A percentile compares a stretch with the other conserved stretches of the same genome.
phyloP scores from a whole-genome alignment of 441 rosid species.

The Populus hybrid region DNA sequence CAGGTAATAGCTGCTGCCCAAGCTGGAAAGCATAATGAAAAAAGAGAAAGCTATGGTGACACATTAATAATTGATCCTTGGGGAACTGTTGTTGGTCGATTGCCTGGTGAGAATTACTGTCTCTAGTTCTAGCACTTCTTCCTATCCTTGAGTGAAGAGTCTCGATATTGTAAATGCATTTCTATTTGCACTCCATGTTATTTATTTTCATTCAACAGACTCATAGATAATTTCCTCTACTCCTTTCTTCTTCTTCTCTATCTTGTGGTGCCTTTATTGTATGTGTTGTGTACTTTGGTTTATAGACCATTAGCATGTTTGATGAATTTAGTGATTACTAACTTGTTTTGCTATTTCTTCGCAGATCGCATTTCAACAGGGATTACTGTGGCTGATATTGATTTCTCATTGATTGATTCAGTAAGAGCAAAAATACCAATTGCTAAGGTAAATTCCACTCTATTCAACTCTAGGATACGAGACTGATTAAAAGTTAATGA shows the following conservation, averaged over 20 bases:
- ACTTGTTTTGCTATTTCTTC: slow-evolving; percentile 9
- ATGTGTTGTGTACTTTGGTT: background rate
- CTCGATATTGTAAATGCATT: background rate
- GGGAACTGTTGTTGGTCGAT: slow-evolving; percentile 77
- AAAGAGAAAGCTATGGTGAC: slow-evolving; percentile 85
- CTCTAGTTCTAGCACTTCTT: background rate
- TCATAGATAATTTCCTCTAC: background rate
- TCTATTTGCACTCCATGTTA: background rate
- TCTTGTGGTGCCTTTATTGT: background rate
- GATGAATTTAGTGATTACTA: background rate
- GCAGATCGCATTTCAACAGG: slow-evolving; percentile 79
- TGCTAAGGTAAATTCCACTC: slow-evolving; percentile 49
- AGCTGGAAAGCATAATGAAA: slow-evolving; percentile 83
- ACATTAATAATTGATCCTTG: slow-evolving; percentile 92
- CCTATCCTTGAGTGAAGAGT: background rate
- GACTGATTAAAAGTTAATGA: background rate
- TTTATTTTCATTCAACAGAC: too few relatives aligned
- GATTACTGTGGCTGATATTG: slow-evolving; percentile 81
- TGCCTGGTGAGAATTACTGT: slow-evolving; percentile 57
- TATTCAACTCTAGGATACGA: background rate
- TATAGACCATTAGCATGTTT: background rate
- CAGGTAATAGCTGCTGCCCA: slow-evolving; percentile 96
- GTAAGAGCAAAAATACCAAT: slow-evolving; percentile 84
- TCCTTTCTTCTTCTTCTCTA: background rate
- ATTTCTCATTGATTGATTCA: slow-evolving; percentile 69